Conservation (phyloP, 495 filamentous ascomycete genomes). For the Xylaria venustula region DNA sequence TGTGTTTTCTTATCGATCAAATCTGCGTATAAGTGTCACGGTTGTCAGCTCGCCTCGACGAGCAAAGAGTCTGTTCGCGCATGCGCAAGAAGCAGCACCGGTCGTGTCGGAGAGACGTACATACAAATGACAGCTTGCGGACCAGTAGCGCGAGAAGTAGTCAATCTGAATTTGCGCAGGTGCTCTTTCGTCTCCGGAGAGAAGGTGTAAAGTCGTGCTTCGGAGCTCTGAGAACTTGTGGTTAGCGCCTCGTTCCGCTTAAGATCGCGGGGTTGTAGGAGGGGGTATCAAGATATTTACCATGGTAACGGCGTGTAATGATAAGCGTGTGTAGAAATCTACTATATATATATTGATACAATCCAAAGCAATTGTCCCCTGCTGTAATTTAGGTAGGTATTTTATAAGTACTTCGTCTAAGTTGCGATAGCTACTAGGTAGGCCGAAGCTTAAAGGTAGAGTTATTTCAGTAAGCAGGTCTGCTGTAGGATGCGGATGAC, state of each 20-base stretch:
- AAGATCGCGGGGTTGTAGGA: conserved; percentile 7
- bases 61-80: neutral
- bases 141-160: conserved; percentile 81
- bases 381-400: too few species aligned
- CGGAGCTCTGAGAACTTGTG: conserved; percentile 57
- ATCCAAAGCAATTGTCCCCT: too few species aligned
- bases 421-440: too few species aligned
- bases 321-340: too few species aligned
- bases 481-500: too few species aligned
- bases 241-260: neutral
- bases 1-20: conserved; percentile 82
- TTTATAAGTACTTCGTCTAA: too few species aligned
- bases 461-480: too few species aligned
- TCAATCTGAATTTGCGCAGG: conserved; percentile 87
- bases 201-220: conserved; percentile 90
- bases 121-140: conserved; percentile 93
- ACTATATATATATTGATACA: too few species aligned
- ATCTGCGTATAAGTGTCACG: conserved; percentile 45
- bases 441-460: too few species aligned
- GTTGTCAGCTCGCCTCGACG: neutral
- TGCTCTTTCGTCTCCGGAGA: conserved; percentile 80
- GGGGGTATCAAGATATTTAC: conserved; percentile 5
- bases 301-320: neutral
- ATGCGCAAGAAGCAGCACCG: neutral
- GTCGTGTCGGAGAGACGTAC: conserved; percentile 37